Percentiles rank a stretch among this genome's conserved stretches.
Conservation (phyloP, 2,329 filamentous ascomycete species). For the Microdochium paspali region DNA sequence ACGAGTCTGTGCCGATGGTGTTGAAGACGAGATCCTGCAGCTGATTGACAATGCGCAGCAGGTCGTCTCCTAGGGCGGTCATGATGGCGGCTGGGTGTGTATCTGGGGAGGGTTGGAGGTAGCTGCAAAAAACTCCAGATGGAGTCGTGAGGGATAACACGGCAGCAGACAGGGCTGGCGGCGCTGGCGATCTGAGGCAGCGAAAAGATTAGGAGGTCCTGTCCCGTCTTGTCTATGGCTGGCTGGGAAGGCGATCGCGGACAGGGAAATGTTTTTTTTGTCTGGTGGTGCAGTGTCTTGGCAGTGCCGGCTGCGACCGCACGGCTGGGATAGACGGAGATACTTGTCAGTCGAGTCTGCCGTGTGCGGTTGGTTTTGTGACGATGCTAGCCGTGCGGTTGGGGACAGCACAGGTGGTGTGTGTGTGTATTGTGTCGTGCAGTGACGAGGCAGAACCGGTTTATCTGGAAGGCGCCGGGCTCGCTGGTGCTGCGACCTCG, state of each 20-base stretch:
- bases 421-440: no score
- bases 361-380: background rate
- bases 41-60: slow-evolving; percentile 94
- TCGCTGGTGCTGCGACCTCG: no score
- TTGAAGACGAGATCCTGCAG: slow-evolving; percentile 98
- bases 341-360: background rate
- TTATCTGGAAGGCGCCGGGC: background rate
- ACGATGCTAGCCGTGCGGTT: background rate
- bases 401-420: no score
- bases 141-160: background rate
- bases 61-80: slow-evolving; percentile 91
- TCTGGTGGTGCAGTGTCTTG: no score
- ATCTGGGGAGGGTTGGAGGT: background rate
- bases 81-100: slow-evolving; percentile 42
- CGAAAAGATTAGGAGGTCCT: background rate
- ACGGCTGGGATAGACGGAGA: no score
- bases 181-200: background rate
- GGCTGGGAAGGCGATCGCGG: no score
- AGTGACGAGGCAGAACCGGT: background rate
- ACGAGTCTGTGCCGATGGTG: slow-evolving; percentile 96
- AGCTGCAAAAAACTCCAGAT: background rate
- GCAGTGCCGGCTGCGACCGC: no score
- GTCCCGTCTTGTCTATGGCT: background rate
- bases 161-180: background rate
- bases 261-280: no score